Evolutionary conservation across 129 eudicot species (phyloP), one percentile per base, ranked within the genome.

Genomic region (Oenanthe sinensis): DNA sequence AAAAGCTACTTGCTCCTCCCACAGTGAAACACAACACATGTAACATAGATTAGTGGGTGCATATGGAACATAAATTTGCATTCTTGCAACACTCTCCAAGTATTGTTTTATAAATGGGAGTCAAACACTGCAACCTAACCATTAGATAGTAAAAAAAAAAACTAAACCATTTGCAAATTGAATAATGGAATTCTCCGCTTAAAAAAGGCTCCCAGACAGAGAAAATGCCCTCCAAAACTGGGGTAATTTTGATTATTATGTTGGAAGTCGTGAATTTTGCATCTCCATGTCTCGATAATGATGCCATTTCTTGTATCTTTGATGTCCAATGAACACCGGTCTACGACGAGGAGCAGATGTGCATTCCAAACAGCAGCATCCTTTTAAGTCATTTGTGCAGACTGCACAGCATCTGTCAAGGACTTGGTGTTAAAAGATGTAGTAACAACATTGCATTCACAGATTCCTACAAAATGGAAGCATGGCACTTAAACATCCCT

Each of bases 231-330:
- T 13, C 20, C 71, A 28, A 67, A 30, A 67, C 72, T 67, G 42
- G 72, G 43, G 0, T 5, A 28, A 67, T 30, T 67, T 33, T 20
- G 2, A 67, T 67, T 30, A 30, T 24, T 65, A 28, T 14, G 19
- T 65, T 67, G 19, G 1, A 63, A 28, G 75, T 80, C 75, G 46
- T 37, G 47, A 43, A 77, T 33, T 81, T 24, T 75, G 83, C 63
- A 75, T 73, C 80, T 81, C 82, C 67, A 70, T 28, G 75, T 86
- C 96, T 71, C 98, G 91, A 55, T 94, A 91, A 45, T 87, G 79
- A 75, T 94, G 98, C 98, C 98, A 94, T 85, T 94, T 94, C 76
- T 91, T 79, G 82, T 94, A 94, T 85, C 97, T 88, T 81, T 87
- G 86, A 20, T 85, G 86, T n/a, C 93, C 92, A 0, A 86, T 82